These are phyloP conservation scores for Copromyces sp. DNA, from an alignment of 495 filamentous ascomycete genomes.

Conservation along the genomic window DNA sequence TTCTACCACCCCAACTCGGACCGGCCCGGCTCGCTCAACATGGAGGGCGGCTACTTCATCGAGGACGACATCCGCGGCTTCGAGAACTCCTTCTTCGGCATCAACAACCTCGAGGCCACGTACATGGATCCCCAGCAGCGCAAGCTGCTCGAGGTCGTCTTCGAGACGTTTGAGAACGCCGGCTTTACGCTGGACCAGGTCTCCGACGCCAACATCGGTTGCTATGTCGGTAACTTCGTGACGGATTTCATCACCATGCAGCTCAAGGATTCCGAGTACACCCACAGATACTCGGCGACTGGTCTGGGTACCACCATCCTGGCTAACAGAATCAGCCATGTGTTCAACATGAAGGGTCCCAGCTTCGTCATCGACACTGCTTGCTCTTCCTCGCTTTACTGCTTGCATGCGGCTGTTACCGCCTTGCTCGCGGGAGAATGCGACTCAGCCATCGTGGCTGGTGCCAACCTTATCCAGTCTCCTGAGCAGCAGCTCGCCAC, in stretches of 20 bases:
- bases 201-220: slow-evolving; percentile 2
- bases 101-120: slow-evolving; percentile 33
- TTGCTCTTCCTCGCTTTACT: slow-evolving; percentile 43
- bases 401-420: slow-evolving; percentile 42
- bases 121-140: slow-evolving; percentile 46
- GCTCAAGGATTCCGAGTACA: slow-evolving; percentile 5
- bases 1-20: slow-evolving; percentile 44
- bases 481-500: slow-evolving; percentile 26
- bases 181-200: slow-evolving; percentile 36
- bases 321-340: slow-evolving; percentile 41
- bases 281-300: slow-evolving; percentile 19
- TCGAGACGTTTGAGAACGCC: slow-evolving; percentile 40
- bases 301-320: slow-evolving; percentile 24
- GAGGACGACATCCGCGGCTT: slow-evolving; percentile 23
- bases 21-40: slow-evolving; percentile 29
- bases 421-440: slow-evolving; percentile 33
- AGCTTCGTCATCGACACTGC: slow-evolving; percentile 41
- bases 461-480: slow-evolving; percentile 40
- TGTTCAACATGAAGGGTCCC: slow-evolving; percentile 36
- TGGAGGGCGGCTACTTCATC: slow-evolving; percentile 60
- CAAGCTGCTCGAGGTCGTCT: slow-evolving; percentile 37
- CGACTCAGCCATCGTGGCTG: slow-evolving; percentile 36
- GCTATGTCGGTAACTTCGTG: slow-evolving; percentile 61
- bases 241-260: slow-evolving; percentile 52
- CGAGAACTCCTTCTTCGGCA: slow-evolving; percentile 47